phyloP scores from a whole-genome alignment of 176 grass and related monocot species.

The Rhipidocladum racemiflorum region DNA sequence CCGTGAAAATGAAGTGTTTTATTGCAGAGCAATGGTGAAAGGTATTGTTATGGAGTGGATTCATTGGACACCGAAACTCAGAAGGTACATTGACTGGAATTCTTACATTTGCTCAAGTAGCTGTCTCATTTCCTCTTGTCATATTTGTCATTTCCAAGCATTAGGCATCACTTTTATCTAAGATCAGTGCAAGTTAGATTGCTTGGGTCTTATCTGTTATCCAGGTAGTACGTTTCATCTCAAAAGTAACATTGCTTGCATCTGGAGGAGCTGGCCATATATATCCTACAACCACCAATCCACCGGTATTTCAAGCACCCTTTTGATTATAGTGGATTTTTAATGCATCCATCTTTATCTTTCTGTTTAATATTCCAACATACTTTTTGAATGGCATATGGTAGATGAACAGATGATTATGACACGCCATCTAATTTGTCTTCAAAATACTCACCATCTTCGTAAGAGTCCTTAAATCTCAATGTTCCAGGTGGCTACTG shows the following conservation, averaged over 20 bases:
- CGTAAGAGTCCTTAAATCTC: constrained; percentile 15
- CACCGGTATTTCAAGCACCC: constrained; percentile 49
- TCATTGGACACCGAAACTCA: constrained; percentile 72
- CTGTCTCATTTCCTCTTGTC: constrained; percentile 2
- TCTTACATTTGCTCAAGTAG: neutral
- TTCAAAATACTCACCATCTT: constrained; percentile 11
- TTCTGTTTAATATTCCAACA: neutral
- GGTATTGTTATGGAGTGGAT: constrained; percentile 90
- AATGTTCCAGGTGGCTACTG: constrained; percentile 78
- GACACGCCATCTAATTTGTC: neutral
- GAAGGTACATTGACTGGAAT: constrained; percentile 51
- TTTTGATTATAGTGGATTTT: constrained; percentile 16
- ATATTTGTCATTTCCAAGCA: neutral
- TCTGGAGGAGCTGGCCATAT: constrained; percentile 94
- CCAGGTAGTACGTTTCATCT: constrained; percentile 84
- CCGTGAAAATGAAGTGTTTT: neutral
- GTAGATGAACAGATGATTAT: neutral
- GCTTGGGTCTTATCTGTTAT: constrained; percentile 18
- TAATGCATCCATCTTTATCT: neutral
- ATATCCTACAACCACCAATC: constrained; percentile 96
- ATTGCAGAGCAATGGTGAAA: constrained; percentile 61
- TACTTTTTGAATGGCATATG: neutral
- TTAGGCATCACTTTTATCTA: constrained; percentile 6
- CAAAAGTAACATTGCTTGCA: constrained; percentile 90
- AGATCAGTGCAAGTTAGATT: constrained; percentile 6